A percentile compares a stretch with the other conserved stretches of the same genome.
Conservation (phyloP, 2,329 filamentous ascomycete species). For the Ustilaginoidea virens region DNA sequence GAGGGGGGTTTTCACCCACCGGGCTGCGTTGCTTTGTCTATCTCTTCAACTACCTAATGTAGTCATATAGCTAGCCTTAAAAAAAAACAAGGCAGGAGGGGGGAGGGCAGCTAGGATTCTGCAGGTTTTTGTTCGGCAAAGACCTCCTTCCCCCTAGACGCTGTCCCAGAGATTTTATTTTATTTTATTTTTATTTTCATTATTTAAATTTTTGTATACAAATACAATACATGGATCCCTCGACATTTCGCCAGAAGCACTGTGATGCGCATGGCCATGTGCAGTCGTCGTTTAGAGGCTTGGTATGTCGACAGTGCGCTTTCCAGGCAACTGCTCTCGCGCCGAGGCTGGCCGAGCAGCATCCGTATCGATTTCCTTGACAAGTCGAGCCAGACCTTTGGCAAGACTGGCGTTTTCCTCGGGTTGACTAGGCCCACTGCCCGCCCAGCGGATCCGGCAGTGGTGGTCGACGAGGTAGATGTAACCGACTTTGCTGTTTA, state of each 20-base stretch:
- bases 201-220: no score
- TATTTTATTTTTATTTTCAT: no score
- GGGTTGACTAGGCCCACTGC: constrained; percentile 52
- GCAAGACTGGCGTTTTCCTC: constrained; percentile 53
- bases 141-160: no score
- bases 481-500: constrained; percentile 89
- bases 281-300: constrained; percentile 8
- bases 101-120: no score
- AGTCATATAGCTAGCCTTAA: no score
- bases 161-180: not conserved
- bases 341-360: constrained; percentile 17
- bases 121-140: no score
- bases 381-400: constrained; percentile 45
- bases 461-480: constrained; percentile 78
- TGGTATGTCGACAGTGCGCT: constrained; percentile 14
- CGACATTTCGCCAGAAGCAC: no score
- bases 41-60: no score
- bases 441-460: constrained; percentile 89
- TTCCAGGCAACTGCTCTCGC: constrained; percentile 17
- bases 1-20: no score
- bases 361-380: constrained; percentile 38
- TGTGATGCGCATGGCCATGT: no score
- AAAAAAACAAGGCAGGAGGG: no score
- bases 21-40: constrained; percentile 4
- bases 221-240: constrained; percentile 3